A percentile compares a stretch with the other conserved stretches of the same genome.
Evolutionary conservation across 1,284 basidiomycete genomes (phyloP).

Genomic region (Vanrija humicola): DNA sequence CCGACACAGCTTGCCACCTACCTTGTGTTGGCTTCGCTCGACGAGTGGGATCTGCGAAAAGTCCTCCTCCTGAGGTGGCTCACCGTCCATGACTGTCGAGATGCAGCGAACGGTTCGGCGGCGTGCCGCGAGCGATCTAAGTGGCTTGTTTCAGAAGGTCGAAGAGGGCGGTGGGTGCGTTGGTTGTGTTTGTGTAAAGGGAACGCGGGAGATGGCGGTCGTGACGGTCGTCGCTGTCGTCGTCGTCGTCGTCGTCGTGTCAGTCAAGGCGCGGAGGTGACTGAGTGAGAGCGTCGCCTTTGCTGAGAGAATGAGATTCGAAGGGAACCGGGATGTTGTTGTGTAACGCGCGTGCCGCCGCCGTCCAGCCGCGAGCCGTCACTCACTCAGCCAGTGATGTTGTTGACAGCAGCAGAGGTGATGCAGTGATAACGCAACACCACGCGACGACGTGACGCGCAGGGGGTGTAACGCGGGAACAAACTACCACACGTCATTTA

Average conservation of each 20-base stretch:
- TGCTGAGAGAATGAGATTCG: neutral
- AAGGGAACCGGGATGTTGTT: too few species aligned
- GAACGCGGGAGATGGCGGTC: neutral
- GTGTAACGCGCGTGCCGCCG: too few species aligned
- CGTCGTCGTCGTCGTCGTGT: neutral
- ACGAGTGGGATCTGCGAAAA: conserved; percentile 75
- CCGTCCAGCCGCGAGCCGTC: too few species aligned
- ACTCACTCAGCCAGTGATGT: too few species aligned
- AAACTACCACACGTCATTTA: neutral
- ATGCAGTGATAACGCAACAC: neutral
- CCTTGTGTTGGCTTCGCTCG: conserved; percentile 82
- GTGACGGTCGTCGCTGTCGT: neutral
- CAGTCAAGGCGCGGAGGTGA: neutral
- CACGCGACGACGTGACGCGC: neutral
- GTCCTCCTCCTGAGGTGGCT: conserved; percentile 88
- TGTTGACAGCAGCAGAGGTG: neutral
- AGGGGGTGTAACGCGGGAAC: neutral
- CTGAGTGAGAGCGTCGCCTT: neutral
- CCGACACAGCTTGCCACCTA: conserved; percentile 16
- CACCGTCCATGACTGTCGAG: conserved; percentile 85
- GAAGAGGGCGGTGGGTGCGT: neutral
- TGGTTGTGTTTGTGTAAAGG: neutral
- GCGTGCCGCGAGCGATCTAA: neutral
- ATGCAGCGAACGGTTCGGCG: neutral
- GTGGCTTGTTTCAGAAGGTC: neutral